Evolutionary conservation across 192 early-diverging fungal species (phyloP), one percentile per base, ranked within the genome.

Genomic region (Spinellus fusiger): DNA sequence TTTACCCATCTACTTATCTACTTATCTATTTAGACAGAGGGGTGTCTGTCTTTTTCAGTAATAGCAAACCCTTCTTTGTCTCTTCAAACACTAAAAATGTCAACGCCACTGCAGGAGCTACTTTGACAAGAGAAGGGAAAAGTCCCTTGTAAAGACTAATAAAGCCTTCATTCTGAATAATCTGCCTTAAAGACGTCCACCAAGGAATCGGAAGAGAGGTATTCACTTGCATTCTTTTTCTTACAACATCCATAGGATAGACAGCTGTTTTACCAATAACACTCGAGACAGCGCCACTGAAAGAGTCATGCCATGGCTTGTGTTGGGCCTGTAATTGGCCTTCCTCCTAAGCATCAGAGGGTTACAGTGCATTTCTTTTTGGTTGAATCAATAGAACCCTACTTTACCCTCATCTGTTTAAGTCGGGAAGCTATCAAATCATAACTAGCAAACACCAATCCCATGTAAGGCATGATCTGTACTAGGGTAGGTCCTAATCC

Each of bases 401-500:
- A 22, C 27, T 35, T 60, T 70, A 83, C 69, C 65, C 68, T 71
- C 33, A 78, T 34, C 61, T 54, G 66, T 60, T 57, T 53, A 49
- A 79, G 78, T 53, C 40, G 58, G 1, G 69, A 68, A 15, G 79
- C 85, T 56, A 90, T 68, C 25, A 65, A 60, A 56, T 87, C 83
- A 66, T 93, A 89, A 34, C 80, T 84, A 37, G 84, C 81, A 81
- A 98, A 98, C 66, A 93, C 82, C 12, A 95, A 75, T 15, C 93
- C 93, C 92, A 96, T 96, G 55, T 95, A 94, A 15, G 96, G 96
- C 70, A 93, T 88, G 28, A 98, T 93, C 73, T 94, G 92, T 13
- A 90, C 68, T 25, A 91, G 70, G 3, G 93, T 81, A 5, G 96
- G 89, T 58, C 84, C 71, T 46, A 95, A 68, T 1, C 96, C 96